phyloP scores from a whole-genome alignment of 2,329 filamentous ascomycete genomes.

The Blastomyces parvus region DNA sequence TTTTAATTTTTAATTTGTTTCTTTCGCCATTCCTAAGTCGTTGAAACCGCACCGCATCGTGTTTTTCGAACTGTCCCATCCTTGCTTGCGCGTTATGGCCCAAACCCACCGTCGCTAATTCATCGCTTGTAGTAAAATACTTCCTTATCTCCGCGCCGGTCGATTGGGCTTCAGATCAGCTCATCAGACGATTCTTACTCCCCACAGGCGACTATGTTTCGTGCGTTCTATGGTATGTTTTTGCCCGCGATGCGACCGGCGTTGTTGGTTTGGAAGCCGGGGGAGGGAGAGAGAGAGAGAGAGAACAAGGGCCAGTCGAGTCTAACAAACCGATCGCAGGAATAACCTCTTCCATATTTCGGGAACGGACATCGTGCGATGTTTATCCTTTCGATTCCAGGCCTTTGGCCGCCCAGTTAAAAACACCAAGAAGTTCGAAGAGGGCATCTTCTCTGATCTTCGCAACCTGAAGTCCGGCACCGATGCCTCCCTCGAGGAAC shows the following conservation, averaged over 20 bases:
- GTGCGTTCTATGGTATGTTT: slow-evolving; percentile 75
- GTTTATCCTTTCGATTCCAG: slow-evolving; percentile 95
- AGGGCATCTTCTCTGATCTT: slow-evolving; percentile 97
- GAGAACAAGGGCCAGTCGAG: slow-evolving; percentile 2
- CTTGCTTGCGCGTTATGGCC: neutral
- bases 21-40: neutral
- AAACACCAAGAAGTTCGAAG: slow-evolving; percentile 99
- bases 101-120: neutral
- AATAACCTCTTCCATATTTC: slow-evolving; percentile 99
- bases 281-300: slow-evolving; percentile 1
- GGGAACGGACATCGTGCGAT: slow-evolving; percentile 96
- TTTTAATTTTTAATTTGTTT: too few species aligned
- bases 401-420: slow-evolving; percentile 96
- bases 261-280: neutral
- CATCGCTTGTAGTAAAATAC: slow-evolving; percentile 68
- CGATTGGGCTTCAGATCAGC: slow-evolving; percentile 94
- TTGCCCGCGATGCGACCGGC: too few species aligned
- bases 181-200: slow-evolving; percentile 88
- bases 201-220: slow-evolving; percentile 98
- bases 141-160: slow-evolving; percentile 98
- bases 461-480: slow-evolving; percentile 97
- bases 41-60: neutral
- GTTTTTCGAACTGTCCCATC: neutral
- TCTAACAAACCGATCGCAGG: slow-evolving; percentile 39
- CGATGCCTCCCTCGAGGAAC: slow-evolving; percentile 95